phyloP scores from a whole-genome alignment of 2,329 filamentous ascomycete species.

The Dryadomyces sulphureus region DNA sequence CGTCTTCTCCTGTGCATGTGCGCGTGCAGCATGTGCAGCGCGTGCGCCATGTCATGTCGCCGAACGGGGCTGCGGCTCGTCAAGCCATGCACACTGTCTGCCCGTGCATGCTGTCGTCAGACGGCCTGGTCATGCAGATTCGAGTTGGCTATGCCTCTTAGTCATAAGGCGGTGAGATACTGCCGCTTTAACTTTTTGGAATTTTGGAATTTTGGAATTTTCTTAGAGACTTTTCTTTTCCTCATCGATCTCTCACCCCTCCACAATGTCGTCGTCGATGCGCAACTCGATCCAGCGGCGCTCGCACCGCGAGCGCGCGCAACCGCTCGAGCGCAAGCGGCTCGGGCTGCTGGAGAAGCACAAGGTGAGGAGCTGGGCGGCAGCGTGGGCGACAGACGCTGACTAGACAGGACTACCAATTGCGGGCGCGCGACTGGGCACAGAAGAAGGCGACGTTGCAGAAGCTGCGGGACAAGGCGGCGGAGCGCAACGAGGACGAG shows the following conservation, averaged over 20 bases:
- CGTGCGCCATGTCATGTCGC: too few species aligned
- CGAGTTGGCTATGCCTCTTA: too few species aligned
- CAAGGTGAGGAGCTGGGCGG: slow-evolving; percentile 58
- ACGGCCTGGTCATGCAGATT: too few species aligned
- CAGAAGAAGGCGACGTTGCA: slow-evolving; percentile 48
- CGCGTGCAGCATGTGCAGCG: too few species aligned
- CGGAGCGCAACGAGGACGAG: slow-evolving; percentile 56
- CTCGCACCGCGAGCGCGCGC: slow-evolving; percentile 79
- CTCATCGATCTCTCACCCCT: neutral
- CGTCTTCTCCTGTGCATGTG: too few species aligned
- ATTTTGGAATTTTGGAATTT: neutral
- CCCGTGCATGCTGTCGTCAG: too few species aligned
- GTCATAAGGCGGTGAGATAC: too few species aligned
- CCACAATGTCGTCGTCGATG: slow-evolving; percentile 11
- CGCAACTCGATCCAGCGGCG: slow-evolving; percentile 17
- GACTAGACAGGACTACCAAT: slow-evolving; percentile 9
- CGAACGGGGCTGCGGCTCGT: too few species aligned
- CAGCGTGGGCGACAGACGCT: neutral
- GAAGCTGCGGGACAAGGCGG: slow-evolving; percentile 43
- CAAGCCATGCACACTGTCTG: too few species aligned
- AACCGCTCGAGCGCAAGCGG: slow-evolving; percentile 68
- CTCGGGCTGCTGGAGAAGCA: slow-evolving; percentile 92
- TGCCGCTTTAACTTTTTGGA: too few species aligned
- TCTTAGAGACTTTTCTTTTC: neutral
- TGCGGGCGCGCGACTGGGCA: slow-evolving; percentile 51